Conservation (phyloP, 441 rosid species). For the Brassica hybrid region DNA sequence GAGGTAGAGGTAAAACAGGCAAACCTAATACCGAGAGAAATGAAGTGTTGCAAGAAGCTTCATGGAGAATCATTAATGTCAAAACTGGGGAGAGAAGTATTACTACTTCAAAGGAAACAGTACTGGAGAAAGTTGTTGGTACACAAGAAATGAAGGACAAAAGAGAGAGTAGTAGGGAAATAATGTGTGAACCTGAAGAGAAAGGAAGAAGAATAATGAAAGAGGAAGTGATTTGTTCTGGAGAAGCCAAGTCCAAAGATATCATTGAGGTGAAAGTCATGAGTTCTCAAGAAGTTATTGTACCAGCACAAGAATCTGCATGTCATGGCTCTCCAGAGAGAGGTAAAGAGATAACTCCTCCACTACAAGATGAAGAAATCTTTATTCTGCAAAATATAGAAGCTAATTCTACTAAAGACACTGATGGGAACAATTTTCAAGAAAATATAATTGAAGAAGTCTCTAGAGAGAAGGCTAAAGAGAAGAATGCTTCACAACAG, state of each 20-base stretch:
- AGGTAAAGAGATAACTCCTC: conserved; percentile 7
- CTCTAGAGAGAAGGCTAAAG: conserved; percentile 6
- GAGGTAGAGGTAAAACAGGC: not conserved
- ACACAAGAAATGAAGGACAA: not conserved
- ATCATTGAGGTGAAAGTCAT: conserved; percentile 6
- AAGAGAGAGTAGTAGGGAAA: conserved; percentile 8
- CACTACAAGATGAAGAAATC: not conserved
- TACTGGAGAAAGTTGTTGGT: conserved; percentile 16
- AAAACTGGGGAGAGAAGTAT: conserved; percentile 37
- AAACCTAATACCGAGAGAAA: conserved; percentile 8
- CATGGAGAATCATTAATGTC: conserved; percentile 34
- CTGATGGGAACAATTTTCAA: conserved; percentile 4
- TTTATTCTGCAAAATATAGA: not conserved
- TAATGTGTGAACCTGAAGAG: conserved; percentile 5
- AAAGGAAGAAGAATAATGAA: conserved; percentile 11
- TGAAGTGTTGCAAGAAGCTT: conserved; percentile 37
- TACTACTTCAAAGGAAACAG: conserved; percentile 25
- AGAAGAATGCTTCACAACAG: not conserved
- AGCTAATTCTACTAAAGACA: conserved; percentile 8
- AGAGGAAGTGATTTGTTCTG: conserved; percentile 13
- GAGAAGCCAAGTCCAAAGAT: conserved; percentile 18
- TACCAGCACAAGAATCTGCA: not conserved
- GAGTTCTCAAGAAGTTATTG: conserved; percentile 29
- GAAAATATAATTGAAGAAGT: conserved; percentile 15
- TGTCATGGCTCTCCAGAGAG: conserved; percentile 5